phyloP scores from a whole-genome alignment of 805 yeast genomes.

The Diddensiella santjacobensis region DNA sequence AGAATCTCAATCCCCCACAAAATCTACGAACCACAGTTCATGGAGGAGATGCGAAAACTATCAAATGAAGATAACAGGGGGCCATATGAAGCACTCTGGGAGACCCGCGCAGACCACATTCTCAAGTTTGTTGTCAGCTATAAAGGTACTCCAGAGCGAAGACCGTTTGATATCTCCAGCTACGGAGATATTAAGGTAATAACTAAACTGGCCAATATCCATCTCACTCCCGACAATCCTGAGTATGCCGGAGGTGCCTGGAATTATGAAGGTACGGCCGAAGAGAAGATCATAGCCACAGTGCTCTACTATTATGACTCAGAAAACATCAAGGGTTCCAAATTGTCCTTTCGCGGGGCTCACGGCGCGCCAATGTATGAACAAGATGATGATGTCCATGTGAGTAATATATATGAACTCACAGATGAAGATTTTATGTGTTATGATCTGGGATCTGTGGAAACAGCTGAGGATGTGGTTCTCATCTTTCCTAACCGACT shows the following conservation, averaged over 20 bases:
- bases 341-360: slow-evolving; percentile 31
- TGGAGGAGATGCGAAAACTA: slow-evolving; percentile 6
- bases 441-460: slow-evolving; percentile 30
- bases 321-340: slow-evolving; percentile 39
- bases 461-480: slow-evolving; percentile 30
- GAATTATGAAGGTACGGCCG: slow-evolving; percentile 43
- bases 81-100: slow-evolving; percentile 4
- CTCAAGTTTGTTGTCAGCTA: neutral
- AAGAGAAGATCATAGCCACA: slow-evolving; percentile 43
- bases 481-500: slow-evolving; percentile 39
- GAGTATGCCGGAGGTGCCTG: slow-evolving; percentile 40
- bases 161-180: neutral
- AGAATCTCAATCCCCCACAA: slow-evolving; percentile 1
- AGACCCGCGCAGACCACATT: neutral
- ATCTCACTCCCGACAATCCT: slow-evolving; percentile 41
- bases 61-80: slow-evolving; percentile 1
- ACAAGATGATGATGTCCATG: slow-evolving; percentile 33
- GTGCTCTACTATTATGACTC: slow-evolving; percentile 40
- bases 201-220: slow-evolving; percentile 40
- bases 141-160: neutral
- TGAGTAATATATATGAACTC: slow-evolving; percentile 32
- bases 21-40: neutral
- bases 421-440: slow-evolving; percentile 32
- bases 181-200: slow-evolving; percentile 34
- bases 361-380: slow-evolving; percentile 34